These are phyloP conservation scores for Cercis canadensis DNA, from an alignment of 306 rosid genomes.

Conservation along the genomic window DNA sequence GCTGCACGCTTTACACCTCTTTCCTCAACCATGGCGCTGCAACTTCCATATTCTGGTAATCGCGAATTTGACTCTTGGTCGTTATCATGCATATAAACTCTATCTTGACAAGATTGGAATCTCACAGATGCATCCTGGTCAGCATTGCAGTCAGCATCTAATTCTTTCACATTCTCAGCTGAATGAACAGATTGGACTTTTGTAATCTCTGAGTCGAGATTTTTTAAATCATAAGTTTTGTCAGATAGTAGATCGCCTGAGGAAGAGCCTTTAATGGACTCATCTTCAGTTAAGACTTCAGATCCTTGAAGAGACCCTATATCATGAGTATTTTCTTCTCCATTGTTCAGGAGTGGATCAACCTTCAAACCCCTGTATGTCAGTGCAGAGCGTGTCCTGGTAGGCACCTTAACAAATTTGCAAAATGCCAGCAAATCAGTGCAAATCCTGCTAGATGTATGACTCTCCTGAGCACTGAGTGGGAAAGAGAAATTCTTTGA, in stretches of 20 bases:
- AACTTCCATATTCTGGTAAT: constrained; percentile 51
- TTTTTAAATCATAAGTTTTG: constrained; percentile 44
- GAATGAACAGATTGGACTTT: constrained; percentile 44
- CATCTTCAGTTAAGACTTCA: constrained; percentile 46
- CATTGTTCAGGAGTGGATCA: constrained; percentile 42
- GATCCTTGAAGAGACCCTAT: constrained; percentile 38
- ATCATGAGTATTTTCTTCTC: constrained; percentile 39
- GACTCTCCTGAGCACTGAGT: constrained; percentile 48
- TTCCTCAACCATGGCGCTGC: constrained; percentile 52
- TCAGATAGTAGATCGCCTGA: constrained; percentile 46
- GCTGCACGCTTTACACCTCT: constrained; percentile 71
- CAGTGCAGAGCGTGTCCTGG: constrained; percentile 75
- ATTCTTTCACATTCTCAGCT: constrained; percentile 50
- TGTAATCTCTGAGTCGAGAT: constrained; percentile 50
- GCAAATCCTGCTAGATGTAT: constrained; percentile 42
- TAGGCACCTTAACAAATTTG: constrained; percentile 81
- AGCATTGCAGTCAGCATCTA: constrained; percentile 44
- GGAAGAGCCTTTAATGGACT: constrained; percentile 45
- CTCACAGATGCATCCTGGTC: constrained; percentile 47
- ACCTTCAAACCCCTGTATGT: constrained; percentile 55
- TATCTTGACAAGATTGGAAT: constrained; percentile 56
- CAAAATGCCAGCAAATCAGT: constrained; percentile 68
- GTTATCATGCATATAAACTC: constrained; percentile 44
- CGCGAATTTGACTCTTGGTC: constrained; percentile 48
- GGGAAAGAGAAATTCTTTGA: constrained; percentile 49